Evolutionary conservation across 2,329 filamentous ascomycete species (phyloP).

Genomic region (Westerdykella aurantiaca): DNA sequence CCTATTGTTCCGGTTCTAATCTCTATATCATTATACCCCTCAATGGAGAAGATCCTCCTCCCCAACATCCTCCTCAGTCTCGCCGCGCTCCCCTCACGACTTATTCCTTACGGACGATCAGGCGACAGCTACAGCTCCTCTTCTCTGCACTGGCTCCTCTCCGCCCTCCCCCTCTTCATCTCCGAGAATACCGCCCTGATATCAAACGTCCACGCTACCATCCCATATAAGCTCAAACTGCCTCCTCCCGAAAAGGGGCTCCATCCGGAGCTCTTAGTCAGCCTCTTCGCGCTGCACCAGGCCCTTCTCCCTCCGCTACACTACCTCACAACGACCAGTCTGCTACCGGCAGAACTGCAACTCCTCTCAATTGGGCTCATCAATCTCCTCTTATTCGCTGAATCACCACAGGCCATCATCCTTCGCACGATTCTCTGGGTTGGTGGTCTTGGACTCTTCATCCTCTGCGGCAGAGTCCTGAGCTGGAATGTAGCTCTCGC

Average conservation of each 20-base stretch:
- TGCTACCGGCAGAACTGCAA: constrained; percentile 81
- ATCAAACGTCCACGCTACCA: constrained; percentile 27
- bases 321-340: constrained; percentile 79
- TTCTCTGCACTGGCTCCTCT: constrained; percentile 71
- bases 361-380: constrained; percentile 77
- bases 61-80: constrained; percentile 79
- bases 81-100: constrained; percentile 64
- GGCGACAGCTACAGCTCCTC: constrained; percentile 46
- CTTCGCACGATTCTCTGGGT: constrained; percentile 43
- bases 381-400: constrained; percentile 70
- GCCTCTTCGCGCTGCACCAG: constrained; percentile 80
- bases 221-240: constrained; percentile 33
- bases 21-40: constrained; percentile 64
- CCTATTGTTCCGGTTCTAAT: constrained; percentile 69
- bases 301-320: constrained; percentile 67
- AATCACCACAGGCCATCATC: constrained; percentile 51
- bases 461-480: constrained; percentile 68
- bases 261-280: constrained; percentile 53
- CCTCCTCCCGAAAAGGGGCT: constrained; percentile 34
- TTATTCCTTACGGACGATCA: constrained; percentile 61
- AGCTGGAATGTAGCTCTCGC: constrained; percentile 80
- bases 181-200: constrained; percentile 42
- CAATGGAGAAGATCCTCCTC: constrained; percentile 58
- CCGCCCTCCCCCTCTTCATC: constrained; percentile 61
- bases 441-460: constrained; percentile 68